phyloP scores from a whole-genome alignment of 441 rosid genomes.

The Erodium trifolium region DNA sequence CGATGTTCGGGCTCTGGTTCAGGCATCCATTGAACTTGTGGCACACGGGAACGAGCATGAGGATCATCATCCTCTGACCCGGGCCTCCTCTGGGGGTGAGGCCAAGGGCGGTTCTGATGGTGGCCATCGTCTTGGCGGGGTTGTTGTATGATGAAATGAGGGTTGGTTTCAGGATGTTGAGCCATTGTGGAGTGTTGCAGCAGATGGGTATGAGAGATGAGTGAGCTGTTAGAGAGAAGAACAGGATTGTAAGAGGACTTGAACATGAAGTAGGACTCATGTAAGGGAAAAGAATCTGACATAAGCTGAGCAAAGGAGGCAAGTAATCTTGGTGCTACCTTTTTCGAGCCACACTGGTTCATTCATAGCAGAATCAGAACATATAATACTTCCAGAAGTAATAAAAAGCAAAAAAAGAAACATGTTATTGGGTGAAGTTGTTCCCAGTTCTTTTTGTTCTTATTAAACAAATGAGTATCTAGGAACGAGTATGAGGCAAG shows the following conservation, averaged over 20 bases:
- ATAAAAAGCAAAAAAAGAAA: too few relatives aligned
- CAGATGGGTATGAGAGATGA: neutral
- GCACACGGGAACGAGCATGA: neutral
- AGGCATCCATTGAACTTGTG: neutral
- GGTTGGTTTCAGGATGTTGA: slow-evolving; percentile 3
- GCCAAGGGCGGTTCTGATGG: neutral
- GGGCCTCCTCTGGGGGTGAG: neutral
- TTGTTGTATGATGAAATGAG: slow-evolving; percentile 5
- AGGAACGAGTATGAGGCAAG: too few relatives aligned
- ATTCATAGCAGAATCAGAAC: too few relatives aligned
- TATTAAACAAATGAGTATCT: too few relatives aligned
- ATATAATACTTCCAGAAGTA: too few relatives aligned
- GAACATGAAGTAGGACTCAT: neutral
- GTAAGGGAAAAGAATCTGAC: neutral
- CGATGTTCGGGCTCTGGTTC: neutral
- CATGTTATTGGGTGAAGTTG: too few relatives aligned
- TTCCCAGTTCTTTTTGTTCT: too few relatives aligned
- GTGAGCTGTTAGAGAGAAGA: neutral
- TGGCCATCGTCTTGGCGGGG: neutral
- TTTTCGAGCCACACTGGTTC: too few relatives aligned
- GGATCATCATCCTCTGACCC: neutral
- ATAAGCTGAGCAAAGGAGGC: neutral
- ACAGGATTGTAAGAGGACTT: slow-evolving; percentile 1
- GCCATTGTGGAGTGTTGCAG: slow-evolving; percentile 1
- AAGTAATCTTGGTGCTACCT: neutral